Evolutionary conservation across 495 filamentous ascomycete genomes (phyloP), one percentile per base, ranked within the genome.

Genomic region (Parachaetomium inaequale): DNA sequence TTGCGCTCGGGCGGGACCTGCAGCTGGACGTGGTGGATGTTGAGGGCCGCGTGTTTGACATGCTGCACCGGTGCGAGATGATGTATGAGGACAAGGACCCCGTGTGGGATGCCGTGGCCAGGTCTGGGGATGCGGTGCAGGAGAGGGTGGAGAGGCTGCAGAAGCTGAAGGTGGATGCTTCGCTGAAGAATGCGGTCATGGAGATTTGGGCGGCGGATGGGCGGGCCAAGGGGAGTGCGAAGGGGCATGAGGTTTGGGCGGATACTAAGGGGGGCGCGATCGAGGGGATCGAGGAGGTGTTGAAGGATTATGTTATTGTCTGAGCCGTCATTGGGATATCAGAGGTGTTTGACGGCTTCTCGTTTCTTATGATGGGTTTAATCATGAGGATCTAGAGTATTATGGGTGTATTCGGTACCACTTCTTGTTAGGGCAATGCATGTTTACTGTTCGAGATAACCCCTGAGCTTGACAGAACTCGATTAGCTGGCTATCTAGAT

Each of bases 121-220:
- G 65, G 10, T 49, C 61, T 7, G 50, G 63, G 4, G 62, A 51
- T 0, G 58, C 72, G 0, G 63, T 69, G 0, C 58, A 68, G 15
- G 42, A 70, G 26, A 66, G 70, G 45, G 66, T 81, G 10, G 66
- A 70, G 52, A 66, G 69, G 46, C 40, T 82, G 57, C 47, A 64
- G 58, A 36, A 67, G 12, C 31, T 79, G 61, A 68, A 69, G 21
- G 66, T 78, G 15, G 68, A 76, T 29, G 58, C 68, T 5, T 61
- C 55, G 5, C 42, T 81, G 19, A 67, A 76, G 43, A 72, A 72
- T 40, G 77, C 78, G 6, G 58, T 82, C 7, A 55, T 78, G 45
- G 81, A 83, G 64, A 68, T 75, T 56, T 70, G 81, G 56, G 61
- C 72, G 26, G 78, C 81, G 5, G 79, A 82, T 64, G 58, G 49